Conservation (phyloP, 371 early-diverging fungal genomes). For the Haplosporangium sp. region DNA sequence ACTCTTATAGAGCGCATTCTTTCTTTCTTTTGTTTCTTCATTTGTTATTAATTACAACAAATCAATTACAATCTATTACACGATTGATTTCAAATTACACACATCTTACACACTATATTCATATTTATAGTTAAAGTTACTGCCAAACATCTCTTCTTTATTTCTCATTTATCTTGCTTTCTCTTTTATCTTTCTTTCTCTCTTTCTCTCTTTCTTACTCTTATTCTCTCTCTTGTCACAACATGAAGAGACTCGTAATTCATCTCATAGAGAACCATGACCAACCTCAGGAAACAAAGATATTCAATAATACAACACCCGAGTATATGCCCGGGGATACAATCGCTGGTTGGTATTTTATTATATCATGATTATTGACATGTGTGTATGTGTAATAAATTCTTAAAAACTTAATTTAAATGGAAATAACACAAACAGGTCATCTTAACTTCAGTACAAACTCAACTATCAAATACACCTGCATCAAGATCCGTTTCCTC, state of each 20-base stretch:
- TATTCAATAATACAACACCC: neutral
- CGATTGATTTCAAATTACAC: neutral
- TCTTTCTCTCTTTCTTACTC: neutral
- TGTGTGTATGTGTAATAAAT: too few relatives aligned
- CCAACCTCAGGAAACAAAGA: neutral
- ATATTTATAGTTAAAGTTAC: too few relatives aligned
- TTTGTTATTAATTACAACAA: too few relatives aligned
- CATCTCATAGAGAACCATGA: slow-evolving; percentile 14
- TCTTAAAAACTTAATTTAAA: too few relatives aligned
- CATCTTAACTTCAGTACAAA: slow-evolving; percentile 22
- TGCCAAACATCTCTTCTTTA: too few relatives aligned
- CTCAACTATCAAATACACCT: slow-evolving; percentile 31
- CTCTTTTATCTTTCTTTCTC: neutral
- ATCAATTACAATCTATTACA: too few relatives aligned
- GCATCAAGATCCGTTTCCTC: slow-evolving; percentile 38
- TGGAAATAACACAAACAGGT: slow-evolving; percentile 9
- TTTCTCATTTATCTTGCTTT: neutral
- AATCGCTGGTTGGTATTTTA: slow-evolving; percentile 17
- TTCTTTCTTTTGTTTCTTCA: too few relatives aligned
- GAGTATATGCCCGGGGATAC: slow-evolving; percentile 33
- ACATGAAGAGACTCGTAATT: slow-evolving; percentile 39
- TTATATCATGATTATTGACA: too few relatives aligned
- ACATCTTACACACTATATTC: neutral
- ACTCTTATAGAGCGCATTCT: too few relatives aligned
- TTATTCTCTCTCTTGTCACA: neutral